Evolutionary conservation across 1,284 basidiomycete species (phyloP).

Genomic region (Trichosporon ovoides): DNA sequence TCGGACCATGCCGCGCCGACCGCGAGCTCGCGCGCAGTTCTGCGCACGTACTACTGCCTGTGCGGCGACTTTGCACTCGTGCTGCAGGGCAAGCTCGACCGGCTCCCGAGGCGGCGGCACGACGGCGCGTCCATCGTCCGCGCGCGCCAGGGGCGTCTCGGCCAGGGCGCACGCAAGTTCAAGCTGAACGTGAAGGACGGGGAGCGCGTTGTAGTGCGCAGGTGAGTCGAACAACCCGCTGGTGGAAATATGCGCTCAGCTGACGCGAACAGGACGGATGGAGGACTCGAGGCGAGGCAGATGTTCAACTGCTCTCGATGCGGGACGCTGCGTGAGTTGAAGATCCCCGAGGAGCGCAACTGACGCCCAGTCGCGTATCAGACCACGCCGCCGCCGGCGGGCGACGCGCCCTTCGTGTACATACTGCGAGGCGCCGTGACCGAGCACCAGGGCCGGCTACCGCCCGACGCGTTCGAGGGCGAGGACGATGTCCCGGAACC

Average conservation of each 20-base stretch:
- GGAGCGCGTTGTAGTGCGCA: constrained; percentile 38
- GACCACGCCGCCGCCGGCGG: constrained; percentile 38
- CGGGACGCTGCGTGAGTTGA: background rate
- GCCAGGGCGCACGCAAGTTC: constrained; percentile 45
- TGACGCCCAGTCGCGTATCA: constrained; percentile 44
- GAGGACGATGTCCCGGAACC: constrained; percentile 29
- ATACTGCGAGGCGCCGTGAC: constrained; percentile 46
- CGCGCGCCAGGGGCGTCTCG: constrained; percentile 7
- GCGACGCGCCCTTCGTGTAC: constrained; percentile 43
- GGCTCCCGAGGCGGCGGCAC: constrained; percentile 38
- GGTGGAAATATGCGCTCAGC: constrained; percentile 14
- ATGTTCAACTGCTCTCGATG: constrained; percentile 20
- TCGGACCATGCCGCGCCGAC: constrained; percentile 43
- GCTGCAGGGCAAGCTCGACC: constrained; percentile 45
- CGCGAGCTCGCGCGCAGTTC: constrained; percentile 40
- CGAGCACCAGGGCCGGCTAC: constrained; percentile 46
- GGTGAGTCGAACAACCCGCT: constrained; percentile 14
- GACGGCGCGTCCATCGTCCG: constrained; percentile 46
- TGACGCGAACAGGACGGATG: background rate
- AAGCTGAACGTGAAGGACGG: constrained; percentile 46
- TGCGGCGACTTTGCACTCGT: constrained; percentile 50
- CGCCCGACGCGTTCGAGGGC: constrained; percentile 48
- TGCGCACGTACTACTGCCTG: constrained; percentile 49
- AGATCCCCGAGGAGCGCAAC: background rate
- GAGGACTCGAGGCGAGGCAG: constrained; percentile 40